Evolutionary conservation across 2,329 filamentous ascomycete species (phyloP), one percentile per base, ranked within the genome.

Genomic region (Hymenoscyphus salicellus): DNA sequence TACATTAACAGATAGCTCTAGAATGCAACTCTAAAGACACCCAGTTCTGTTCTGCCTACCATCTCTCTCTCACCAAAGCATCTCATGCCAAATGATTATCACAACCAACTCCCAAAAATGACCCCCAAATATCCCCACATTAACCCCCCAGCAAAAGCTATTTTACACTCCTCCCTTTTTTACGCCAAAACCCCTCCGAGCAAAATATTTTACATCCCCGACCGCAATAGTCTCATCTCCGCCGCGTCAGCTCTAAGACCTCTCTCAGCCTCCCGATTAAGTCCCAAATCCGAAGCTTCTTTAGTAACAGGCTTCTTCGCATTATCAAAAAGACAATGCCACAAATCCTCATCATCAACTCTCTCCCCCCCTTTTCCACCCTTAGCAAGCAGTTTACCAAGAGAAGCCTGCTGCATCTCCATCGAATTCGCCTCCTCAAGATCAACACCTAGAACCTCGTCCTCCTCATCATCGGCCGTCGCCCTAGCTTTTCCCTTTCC

Each of bases 371-470:
- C 89, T 1, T 85, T 83, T 63, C 84, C 85, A 30, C 87, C 86
- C 69, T 88, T 89, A 46, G 83, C 85, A 78, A 97, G 86, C 63
- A 97, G 77, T 69, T 85, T 88, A 0, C 84, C 84, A 41, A 96
- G 77, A 0, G 86, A 82, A 6, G 89, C 90, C 66, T 90, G 84
- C 77, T 96, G 86, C 70, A 97, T 77, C 77, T 97, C 92, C 56
- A 91, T 79, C 3, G 92, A 92, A 74, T 98, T 96, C 1, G 93
- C 93, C 16, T 84, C 88, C 67, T 97, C 93, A 16, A 98, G 80
- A 20, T 83, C 82, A 66, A 83, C 78, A 73, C 91, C 84, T 69
- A 87, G 74, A 63, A 87, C 67, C 73, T 73, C 64, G 62, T 83
- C 80, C 73, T 73, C 46, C 11, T 26, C 46, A 0, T 79, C 74